These are phyloP conservation scores for Microsporum canis DNA, from an alignment of 2,329 filamentous ascomycete species.

Conservation along the genomic window DNA sequence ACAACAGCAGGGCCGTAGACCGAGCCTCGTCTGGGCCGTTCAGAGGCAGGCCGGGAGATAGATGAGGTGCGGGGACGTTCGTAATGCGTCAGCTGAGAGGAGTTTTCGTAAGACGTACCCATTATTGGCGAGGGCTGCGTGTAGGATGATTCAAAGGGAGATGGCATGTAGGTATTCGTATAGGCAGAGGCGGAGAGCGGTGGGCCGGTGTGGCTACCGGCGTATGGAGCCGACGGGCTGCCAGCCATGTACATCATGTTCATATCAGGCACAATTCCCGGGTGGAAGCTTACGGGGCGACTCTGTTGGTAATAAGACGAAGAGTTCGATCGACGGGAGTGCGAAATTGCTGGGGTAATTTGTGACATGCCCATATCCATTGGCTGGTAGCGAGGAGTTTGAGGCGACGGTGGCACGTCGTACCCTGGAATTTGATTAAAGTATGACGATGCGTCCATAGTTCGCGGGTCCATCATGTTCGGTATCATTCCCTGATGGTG, in stretches of 20 bases:
- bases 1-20: slow-evolving; percentile 26
- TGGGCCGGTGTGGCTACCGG: slow-evolving; percentile 23
- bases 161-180: slow-evolving; percentile 23
- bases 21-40: slow-evolving; percentile 25
- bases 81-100: slow-evolving; percentile 10
- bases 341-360: slow-evolving; percentile 19
- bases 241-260: slow-evolving; percentile 21
- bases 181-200: slow-evolving; percentile 30
- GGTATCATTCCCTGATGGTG: slow-evolving; percentile 18
- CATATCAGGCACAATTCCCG: slow-evolving; percentile 23
- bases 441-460: slow-evolving; percentile 23
- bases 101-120: slow-evolving; percentile 12
- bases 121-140: slow-evolving; percentile 8
- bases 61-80: slow-evolving; percentile 27
- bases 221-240: slow-evolving; percentile 12
- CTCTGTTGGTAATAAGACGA: slow-evolving; percentile 26
- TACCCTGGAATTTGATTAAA: slow-evolving; percentile 14
- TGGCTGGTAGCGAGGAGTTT: slow-evolving; percentile 19
- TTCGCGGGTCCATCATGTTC: slow-evolving; percentile 20
- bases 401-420: slow-evolving; percentile 20
- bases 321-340: slow-evolving; percentile 18
- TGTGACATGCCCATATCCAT: slow-evolving; percentile 17
- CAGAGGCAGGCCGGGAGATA: slow-evolving; percentile 26
- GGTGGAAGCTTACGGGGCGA: slow-evolving; percentile 32
- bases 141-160: slow-evolving; percentile 22